Percentiles rank a stretch among this genome's conserved stretches.
phyloP scores from a whole-genome alignment of 1,284 basidiomycete genomes.

The Papiliotrema nemorosa region DNA sequence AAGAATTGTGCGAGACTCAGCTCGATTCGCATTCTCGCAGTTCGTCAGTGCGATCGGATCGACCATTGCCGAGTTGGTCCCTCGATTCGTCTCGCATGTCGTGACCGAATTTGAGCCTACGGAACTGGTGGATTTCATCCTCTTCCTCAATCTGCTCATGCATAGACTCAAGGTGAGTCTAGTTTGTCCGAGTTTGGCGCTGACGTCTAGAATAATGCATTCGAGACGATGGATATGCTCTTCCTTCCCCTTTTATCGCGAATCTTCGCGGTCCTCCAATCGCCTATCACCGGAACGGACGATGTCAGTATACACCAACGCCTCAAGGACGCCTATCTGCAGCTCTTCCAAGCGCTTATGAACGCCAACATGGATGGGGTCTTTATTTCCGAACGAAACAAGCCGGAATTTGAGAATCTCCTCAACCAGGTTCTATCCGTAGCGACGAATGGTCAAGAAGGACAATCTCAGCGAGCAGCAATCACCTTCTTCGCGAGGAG shows the following conservation, averaged over 20 bases:
- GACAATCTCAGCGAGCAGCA: conserved; percentile 71
- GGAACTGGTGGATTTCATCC: conserved; percentile 93
- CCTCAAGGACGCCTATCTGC: conserved; percentile 86
- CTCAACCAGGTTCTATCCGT: conserved; percentile 60
- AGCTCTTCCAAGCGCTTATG: conserved; percentile 78
- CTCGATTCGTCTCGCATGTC: conserved; percentile 73
- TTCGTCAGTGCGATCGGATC: conserved; percentile 87
- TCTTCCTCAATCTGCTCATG: conserved; percentile 85
- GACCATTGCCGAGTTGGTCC: conserved; percentile 53
- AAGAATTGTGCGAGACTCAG: conserved; percentile 86
- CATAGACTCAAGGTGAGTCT: conserved; percentile 80
- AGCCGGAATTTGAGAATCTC: conserved; percentile 71
- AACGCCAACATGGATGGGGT: conserved; percentile 74
- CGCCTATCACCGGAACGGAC: conserved; percentile 85
- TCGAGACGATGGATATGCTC: conserved; percentile 80
- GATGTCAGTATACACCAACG: conserved; percentile 79
- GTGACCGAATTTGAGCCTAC: conserved; percentile 86
- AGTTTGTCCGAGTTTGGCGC: neutral
- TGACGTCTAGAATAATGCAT: conserved; percentile 38
- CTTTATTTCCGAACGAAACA: conserved; percentile 78
- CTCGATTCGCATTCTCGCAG: conserved; percentile 89
- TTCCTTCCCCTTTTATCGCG: conserved; percentile 81
- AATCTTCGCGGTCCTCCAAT: conserved; percentile 74
- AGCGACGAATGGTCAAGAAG: conserved; percentile 69
- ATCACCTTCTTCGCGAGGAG: conserved; percentile 70